These are phyloP conservation scores for Brassica cretica DNA, from an alignment of 345 rosid species.

Conservation along the genomic window DNA sequence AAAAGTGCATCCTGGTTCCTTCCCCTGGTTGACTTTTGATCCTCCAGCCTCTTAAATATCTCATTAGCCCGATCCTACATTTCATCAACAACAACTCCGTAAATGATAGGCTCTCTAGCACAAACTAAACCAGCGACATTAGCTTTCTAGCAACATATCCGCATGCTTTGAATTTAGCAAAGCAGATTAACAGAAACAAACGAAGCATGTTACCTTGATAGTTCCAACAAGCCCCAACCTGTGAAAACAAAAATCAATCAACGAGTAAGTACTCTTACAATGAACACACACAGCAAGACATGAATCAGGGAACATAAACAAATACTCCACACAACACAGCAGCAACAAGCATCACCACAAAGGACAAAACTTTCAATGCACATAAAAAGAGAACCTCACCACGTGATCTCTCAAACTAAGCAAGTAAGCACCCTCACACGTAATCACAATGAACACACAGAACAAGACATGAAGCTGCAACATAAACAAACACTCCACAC, in stretches of 20 bases:
- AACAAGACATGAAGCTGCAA: background rate
- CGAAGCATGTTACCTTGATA: conserved; percentile 70
- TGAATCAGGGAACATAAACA: conserved; percentile 1
- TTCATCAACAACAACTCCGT: background rate
- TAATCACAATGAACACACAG: background rate
- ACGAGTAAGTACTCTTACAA: conserved; percentile 29
- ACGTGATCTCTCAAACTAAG: background rate
- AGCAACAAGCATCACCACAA: background rate
- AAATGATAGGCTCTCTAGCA: conserved; percentile 3
- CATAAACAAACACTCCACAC: conserved; percentile 4
- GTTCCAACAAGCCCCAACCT: conserved; percentile 98
- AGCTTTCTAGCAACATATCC: background rate
- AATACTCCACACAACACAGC: background rate
- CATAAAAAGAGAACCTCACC: conserved; percentile 7
- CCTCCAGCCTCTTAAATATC: conserved; percentile 94
- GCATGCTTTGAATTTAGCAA: background rate
- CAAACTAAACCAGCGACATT: background rate
- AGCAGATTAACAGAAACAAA: background rate
- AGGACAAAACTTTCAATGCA: background rate
- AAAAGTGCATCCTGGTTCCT: conserved; percentile 97
- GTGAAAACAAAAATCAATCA: conserved; percentile 29
- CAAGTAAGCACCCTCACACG: conserved; percentile 25
- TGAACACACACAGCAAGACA: background rate
- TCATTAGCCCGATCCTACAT: conserved; percentile 97
- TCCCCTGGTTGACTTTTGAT: conserved; percentile 98